Conservation (phyloP, 1,284 basidiomycete species). For the Pyrrhoderma lamaoense region DNA sequence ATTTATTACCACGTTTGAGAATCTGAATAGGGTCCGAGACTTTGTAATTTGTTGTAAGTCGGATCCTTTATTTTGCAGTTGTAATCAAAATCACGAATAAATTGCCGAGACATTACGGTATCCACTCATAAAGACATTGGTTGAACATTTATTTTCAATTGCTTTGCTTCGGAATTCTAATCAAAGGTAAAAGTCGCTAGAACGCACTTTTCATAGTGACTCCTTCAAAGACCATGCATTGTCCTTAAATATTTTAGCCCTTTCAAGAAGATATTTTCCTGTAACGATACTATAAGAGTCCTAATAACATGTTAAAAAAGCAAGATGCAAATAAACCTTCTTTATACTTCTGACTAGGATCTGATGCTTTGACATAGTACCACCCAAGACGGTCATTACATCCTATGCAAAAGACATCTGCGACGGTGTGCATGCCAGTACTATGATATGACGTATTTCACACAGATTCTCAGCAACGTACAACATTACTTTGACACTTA, state of each 20-base stretch:
- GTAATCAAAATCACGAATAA: too few species aligned
- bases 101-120: too few species aligned
- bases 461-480: too few species aligned
- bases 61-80: too few species aligned
- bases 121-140: too few species aligned
- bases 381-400: constrained; percentile 77
- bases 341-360: constrained; percentile 79
- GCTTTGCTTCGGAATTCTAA: too few species aligned
- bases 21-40: too few species aligned
- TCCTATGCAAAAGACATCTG: constrained; percentile 71
- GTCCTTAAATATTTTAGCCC: constrained; percentile 72
- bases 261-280: constrained; percentile 83
- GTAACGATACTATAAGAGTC: not conserved
- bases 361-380: constrained; percentile 78
- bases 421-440: constrained; percentile 78
- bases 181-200: too few species aligned
- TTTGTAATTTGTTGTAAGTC: too few species aligned
- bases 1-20: too few species aligned
- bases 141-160: too few species aligned
- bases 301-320: constrained; percentile 1
- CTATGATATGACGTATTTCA: constrained; percentile 23
- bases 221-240: constrained; percentile 70
- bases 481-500: constrained; percentile 27
- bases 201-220: too few species aligned
- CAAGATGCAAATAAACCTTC: constrained; percentile 47